phyloP scores from a whole-genome alignment of 805 yeast species.

The Debaryomyces prosopidis region DNA sequence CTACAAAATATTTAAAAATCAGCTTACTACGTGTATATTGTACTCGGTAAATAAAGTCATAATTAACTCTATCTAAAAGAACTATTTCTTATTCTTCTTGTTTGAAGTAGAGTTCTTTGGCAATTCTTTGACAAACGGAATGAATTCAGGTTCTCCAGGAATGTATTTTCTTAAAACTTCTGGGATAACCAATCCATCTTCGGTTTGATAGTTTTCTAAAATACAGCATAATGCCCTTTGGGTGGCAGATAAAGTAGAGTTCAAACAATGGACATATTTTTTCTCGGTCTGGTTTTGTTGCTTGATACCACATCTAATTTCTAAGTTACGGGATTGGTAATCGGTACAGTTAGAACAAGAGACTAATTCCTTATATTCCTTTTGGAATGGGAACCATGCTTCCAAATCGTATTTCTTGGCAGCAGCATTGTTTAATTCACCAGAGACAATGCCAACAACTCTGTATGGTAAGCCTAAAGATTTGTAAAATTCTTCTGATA shows the following conservation, averaged over 20 bases:
- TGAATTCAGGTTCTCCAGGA: slow-evolving; percentile 97
- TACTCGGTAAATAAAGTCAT: too few relatives aligned
- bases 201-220: slow-evolving; percentile 96
- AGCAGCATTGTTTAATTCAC: slow-evolving; percentile 98
- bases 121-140: slow-evolving; percentile 86
- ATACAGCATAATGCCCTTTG: slow-evolving; percentile 98
- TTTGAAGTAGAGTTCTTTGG: slow-evolving; percentile 92
- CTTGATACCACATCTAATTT: slow-evolving; percentile 98
- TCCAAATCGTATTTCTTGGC: slow-evolving; percentile 98
- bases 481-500: slow-evolving; percentile 91
- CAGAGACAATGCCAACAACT: slow-evolving; percentile 96
- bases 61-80: slow-evolving; percentile 3
- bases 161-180: slow-evolving; percentile 94
- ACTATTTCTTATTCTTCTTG: slow-evolving; percentile 46
- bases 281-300: slow-evolving; percentile 92
- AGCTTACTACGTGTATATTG: too few relatives aligned
- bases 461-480: slow-evolving; percentile 92
- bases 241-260: slow-evolving; percentile 96
- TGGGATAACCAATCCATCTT: slow-evolving; percentile 90
- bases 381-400: slow-evolving; percentile 99
- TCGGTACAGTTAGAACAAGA: slow-evolving; percentile 99
- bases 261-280: slow-evolving; percentile 97
- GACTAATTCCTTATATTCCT: slow-evolving; percentile 96
- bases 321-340: slow-evolving; percentile 97
- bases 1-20: too few relatives aligned